These are phyloP conservation scores for Saccharomyces hybrid DNA, from an alignment of 1,139 yeast species.

Conservation along the genomic window DNA sequence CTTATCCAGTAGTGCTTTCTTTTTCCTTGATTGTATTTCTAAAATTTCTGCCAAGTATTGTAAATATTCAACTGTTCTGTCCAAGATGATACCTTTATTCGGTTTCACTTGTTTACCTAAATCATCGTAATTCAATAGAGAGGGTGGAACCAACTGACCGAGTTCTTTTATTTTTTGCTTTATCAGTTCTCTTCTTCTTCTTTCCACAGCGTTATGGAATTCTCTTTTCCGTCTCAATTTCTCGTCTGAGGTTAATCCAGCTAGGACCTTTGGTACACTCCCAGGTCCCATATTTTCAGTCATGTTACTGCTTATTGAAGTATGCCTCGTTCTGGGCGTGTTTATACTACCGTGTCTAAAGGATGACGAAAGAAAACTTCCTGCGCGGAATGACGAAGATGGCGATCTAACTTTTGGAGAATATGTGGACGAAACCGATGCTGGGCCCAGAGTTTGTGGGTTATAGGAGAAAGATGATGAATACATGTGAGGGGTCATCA, in stretches of 20 bases:
- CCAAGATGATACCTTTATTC: slow-evolving; percentile 60
- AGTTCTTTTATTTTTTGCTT: slow-evolving; percentile 68
- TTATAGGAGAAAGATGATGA: slow-evolving; percentile 24
- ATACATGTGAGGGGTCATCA: slow-evolving; percentile 16
- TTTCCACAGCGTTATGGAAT: slow-evolving; percentile 74
- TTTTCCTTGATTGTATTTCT: slow-evolving; percentile 36
- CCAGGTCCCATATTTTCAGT: slow-evolving; percentile 7
- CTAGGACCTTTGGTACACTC: slow-evolving; percentile 17
- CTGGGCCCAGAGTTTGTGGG: slow-evolving; percentile 14
- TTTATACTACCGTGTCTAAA: slow-evolving; percentile 18
- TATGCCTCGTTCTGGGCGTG: slow-evolving; percentile 18
- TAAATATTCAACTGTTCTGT: slow-evolving; percentile 63
- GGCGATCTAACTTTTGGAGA: slow-evolving; percentile 24
- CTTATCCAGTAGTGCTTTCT: slow-evolving; percentile 29
- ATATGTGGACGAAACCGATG: slow-evolving; percentile 2
- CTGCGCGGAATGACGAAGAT: slow-evolving; percentile 24
- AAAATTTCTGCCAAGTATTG: slow-evolving; percentile 43
- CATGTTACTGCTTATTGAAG: slow-evolving; percentile 15
- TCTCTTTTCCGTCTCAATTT: slow-evolving; percentile 63
- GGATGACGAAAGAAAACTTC: slow-evolving; percentile 25
- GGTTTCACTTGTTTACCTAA: slow-evolving; percentile 61
- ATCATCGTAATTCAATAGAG: slow-evolving; percentile 46
- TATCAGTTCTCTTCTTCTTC: slow-evolving; percentile 69
- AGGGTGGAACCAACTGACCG: slow-evolving; percentile 64
- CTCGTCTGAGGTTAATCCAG: slow-evolving; percentile 51